A percentile compares a stretch with the other conserved stretches of the same genome.
Conservation (phyloP, 2,329 filamentous ascomycete genomes). For the Dichotomopilus funicola region DNA sequence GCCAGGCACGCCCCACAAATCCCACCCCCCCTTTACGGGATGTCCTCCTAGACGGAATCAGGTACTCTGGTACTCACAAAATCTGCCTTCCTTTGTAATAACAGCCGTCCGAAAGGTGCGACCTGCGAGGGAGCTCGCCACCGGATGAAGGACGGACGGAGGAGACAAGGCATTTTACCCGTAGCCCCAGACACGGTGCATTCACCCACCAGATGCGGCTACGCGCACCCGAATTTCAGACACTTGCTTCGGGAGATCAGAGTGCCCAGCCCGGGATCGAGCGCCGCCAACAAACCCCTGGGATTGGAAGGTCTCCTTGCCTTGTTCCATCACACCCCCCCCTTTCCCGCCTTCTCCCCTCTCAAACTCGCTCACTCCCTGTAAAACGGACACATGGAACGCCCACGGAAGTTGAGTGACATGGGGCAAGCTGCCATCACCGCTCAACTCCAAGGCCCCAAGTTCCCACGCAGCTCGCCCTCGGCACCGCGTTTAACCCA, state of each 20-base stretch:
- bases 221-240: constrained; percentile 24
- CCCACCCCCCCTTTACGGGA: background rate
- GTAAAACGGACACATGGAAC: constrained; percentile 11
- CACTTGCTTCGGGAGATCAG: constrained; percentile 18
- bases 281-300: background rate
- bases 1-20: constrained; percentile 8
- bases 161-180: constrained; percentile 26
- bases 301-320: background rate
- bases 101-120: constrained; percentile 11
- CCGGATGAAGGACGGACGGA: constrained; percentile 20
- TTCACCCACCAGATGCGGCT: constrained; percentile 27
- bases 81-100: constrained; percentile 11
- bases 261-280: constrained; percentile 2
- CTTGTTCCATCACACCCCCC: background rate
- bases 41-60: constrained; percentile 9
- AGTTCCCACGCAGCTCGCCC: no score
- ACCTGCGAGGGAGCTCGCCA: constrained; percentile 21
- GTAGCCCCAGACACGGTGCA: constrained; percentile 24
- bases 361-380: no score
- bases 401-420: constrained; percentile 1
- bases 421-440: background rate
- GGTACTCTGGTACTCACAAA: background rate
- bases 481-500: background rate
- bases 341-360: background rate
- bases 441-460: no score